These are phyloP conservation scores for Aphanoascus verrucosus DNA, from an alignment of 2,329 filamentous ascomycete species.

Conservation along the genomic window DNA sequence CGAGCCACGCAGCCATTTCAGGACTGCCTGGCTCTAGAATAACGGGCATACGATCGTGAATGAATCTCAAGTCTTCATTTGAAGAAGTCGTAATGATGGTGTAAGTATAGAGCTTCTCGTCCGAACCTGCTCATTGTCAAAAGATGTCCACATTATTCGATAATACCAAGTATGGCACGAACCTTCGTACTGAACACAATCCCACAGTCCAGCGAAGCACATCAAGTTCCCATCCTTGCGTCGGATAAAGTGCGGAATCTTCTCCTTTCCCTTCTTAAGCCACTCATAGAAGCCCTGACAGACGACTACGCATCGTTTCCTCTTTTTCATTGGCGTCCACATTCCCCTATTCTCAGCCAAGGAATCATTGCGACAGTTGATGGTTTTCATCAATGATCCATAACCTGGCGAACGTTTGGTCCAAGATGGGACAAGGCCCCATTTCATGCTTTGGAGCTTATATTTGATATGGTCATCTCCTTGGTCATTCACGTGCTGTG, in stretches of 20 bases:
- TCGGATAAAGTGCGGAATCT: slow-evolving; percentile 73
- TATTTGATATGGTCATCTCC: slow-evolving; percentile 45
- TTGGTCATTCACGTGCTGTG: slow-evolving; percentile 10
- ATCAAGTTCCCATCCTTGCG: slow-evolving; percentile 72
- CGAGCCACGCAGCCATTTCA: slow-evolving; percentile 63
- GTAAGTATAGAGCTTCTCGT: slow-evolving; percentile 72
- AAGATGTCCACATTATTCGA: background rate
- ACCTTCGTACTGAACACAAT: slow-evolving; percentile 73
- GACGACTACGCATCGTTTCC: slow-evolving; percentile 76
- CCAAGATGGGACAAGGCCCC: slow-evolving; percentile 92
- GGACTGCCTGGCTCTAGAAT: slow-evolving; percentile 69
- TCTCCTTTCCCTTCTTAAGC: slow-evolving; percentile 75
- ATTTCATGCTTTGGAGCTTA: slow-evolving; percentile 87
- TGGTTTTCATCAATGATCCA: slow-evolving; percentile 67
- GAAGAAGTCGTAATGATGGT: slow-evolving; percentile 87
- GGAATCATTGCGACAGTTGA: slow-evolving; percentile 90
- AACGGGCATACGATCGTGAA: slow-evolving; percentile 94
- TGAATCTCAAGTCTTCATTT: slow-evolving; percentile 69
- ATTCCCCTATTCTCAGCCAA: slow-evolving; percentile 64
- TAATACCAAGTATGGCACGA: slow-evolving; percentile 11
- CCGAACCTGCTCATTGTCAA: slow-evolving; percentile 38
- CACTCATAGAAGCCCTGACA: slow-evolving; percentile 96
- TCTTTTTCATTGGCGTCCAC: slow-evolving; percentile 85
- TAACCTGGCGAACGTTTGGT: slow-evolving; percentile 75
- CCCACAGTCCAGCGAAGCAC: slow-evolving; percentile 88